phyloP scores from a whole-genome alignment of 371 early-diverging fungal species.

The Saksenaea vasiformis region DNA sequence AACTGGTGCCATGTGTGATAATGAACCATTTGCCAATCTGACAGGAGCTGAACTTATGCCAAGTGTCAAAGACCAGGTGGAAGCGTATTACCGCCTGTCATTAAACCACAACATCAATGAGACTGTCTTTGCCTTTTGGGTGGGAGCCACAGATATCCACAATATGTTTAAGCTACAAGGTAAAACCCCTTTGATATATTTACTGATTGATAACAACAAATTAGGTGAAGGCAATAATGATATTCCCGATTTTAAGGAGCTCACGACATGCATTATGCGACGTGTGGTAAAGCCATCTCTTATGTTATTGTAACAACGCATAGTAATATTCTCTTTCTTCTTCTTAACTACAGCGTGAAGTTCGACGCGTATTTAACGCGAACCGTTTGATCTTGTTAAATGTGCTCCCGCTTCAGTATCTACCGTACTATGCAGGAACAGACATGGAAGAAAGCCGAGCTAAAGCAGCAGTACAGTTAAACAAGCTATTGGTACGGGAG shows the following conservation, averaged over 20 bases:
- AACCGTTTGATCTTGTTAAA: constrained; percentile 40
- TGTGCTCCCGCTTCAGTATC: constrained; percentile 36
- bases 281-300: constrained; percentile 27
- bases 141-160: constrained; percentile 44
- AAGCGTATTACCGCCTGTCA: constrained; percentile 33
- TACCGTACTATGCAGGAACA: constrained; percentile 36
- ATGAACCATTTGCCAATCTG: constrained; percentile 23
- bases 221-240: constrained; percentile 3
- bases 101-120: constrained; percentile 35
- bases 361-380: constrained; percentile 33
- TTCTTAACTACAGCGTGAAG: constrained; percentile 16
- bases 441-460: constrained; percentile 17
- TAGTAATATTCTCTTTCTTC: neutral
- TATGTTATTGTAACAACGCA: neutral
- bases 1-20: constrained; percentile 47
- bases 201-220: neutral
- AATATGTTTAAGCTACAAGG: constrained; percentile 19
- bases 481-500: constrained; percentile 28
- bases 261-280: constrained; percentile 32
- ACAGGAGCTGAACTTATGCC: constrained; percentile 26
- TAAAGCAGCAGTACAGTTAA: constrained; percentile 32
- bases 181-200: constrained; percentile 10
- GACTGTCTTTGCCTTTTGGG: constrained; percentile 52
- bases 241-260: constrained; percentile 21
- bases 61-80: constrained; percentile 47